Conservation (phyloP, 768 basidiomycete genomes). For the Mycena capillaripes region DNA sequence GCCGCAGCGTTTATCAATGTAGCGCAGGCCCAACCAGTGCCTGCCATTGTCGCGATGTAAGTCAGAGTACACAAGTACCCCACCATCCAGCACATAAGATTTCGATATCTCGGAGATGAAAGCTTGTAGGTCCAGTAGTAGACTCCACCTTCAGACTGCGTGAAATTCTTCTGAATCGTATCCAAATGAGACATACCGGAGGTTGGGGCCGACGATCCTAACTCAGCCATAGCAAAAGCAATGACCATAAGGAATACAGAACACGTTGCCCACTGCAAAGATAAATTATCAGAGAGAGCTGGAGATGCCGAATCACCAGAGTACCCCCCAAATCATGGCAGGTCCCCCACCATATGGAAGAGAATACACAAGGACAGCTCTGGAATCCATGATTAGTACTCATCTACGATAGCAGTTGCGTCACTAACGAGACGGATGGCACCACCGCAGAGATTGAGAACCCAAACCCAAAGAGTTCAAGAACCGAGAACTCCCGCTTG, state of each 20-base stretch:
- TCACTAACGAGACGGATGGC: constrained; percentile 36
- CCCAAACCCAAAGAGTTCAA: constrained; percentile 48
- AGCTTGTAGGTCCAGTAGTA: constrained; percentile 68
- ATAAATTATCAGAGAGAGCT: constrained; percentile 21
- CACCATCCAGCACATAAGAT: constrained; percentile 66
- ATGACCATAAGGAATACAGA: constrained; percentile 72
- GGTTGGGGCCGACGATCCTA: constrained; percentile 75
- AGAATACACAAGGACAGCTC: constrained; percentile 57
- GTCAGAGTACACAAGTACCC: constrained; percentile 65
- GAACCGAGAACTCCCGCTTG: constrained; percentile 47
- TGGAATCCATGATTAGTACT: no score
- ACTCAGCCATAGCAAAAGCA: constrained; percentile 76
- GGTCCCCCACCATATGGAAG: constrained; percentile 77
- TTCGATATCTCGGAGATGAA: constrained; percentile 58
- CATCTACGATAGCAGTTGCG: no score
- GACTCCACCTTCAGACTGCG: constrained; percentile 42
- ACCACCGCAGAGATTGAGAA: constrained; percentile 39
- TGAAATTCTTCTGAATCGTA: no score
- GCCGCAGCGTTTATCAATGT: constrained; percentile 76
- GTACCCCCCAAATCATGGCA: constrained; percentile 81
- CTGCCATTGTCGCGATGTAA: constrained; percentile 64
- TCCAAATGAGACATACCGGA: not conserved
- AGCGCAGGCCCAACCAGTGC: constrained; percentile 77
- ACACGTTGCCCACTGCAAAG: constrained; percentile 71
- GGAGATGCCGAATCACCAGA: not conserved